phyloP scores from a whole-genome alignment of 257 asterid genomes.

The Primulina huaijiensis region DNA sequence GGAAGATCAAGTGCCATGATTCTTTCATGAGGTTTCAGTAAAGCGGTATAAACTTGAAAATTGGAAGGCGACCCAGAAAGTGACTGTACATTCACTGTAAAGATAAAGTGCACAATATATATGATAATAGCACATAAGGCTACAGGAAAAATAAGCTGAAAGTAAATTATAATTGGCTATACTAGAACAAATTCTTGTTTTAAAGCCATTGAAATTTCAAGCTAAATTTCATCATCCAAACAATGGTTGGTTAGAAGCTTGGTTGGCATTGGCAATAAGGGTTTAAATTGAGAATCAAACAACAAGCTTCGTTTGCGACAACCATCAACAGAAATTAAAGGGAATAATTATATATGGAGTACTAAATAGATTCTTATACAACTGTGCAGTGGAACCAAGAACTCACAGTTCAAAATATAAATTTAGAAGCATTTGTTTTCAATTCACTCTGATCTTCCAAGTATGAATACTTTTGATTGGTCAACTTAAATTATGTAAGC shows the following conservation, averaged over 20 bases:
- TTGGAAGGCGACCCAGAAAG: constrained; percentile 95
- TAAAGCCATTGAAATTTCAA: background rate
- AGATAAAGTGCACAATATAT: constrained; percentile 13
- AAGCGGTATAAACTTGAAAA: constrained; percentile 93
- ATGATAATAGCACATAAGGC: constrained; percentile 14
- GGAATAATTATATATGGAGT: background rate
- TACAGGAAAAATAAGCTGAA: constrained; percentile 1
- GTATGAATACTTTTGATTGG: background rate
- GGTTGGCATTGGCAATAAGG: background rate
- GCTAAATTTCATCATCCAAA: background rate
- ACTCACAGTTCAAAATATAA: background rate
- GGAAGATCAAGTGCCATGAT: constrained; percentile 99
- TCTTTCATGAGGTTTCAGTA: constrained; percentile 91
- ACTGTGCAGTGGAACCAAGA: background rate
- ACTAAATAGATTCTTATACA: background rate
- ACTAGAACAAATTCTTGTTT: background rate
- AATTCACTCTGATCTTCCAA: background rate
- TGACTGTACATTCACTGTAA: constrained; percentile 91
- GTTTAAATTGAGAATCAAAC: background rate
- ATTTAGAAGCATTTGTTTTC: background rate
- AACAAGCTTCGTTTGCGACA: background rate
- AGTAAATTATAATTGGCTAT: constrained; percentile 1
- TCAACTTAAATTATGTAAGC: background rate
- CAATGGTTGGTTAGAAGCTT: background rate
- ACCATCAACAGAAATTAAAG: background rate